Base-by-base conservation (phyloP, 2,329 filamentous ascomycete genomes). In the Moelleriella libera region DNA sequence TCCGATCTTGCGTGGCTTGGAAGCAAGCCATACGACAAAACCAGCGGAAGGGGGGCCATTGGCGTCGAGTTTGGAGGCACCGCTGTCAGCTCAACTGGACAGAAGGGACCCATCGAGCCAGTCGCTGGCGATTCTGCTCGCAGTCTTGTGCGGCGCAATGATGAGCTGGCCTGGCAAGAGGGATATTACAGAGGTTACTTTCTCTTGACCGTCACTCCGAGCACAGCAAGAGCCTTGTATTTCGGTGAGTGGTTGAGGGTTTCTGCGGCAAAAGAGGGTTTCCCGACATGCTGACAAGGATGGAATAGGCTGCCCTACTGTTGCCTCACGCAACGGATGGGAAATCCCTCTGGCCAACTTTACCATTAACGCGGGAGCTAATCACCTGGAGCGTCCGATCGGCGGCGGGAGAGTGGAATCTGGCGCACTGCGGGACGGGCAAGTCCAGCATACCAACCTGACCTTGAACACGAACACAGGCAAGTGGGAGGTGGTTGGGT, bases 121-220 rank as follows among this genome's bases (percentile, higher is more conserved):
- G 63, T 63, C 0, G 59, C 61, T 1, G 76, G 76, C 2, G 71
- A 79, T 51, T 65, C 67, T 45, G 60, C 63, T 48, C 68, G 54
- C 60, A 58, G 53, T 63, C 74, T 34, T 66, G 70, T 52, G 58
- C 58, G 42, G 63, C 69, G 54, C 28, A 87, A 85, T 60, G 63
- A 68, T 1, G 80, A 83, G 60, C 66, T 88, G 44, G 79, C 84
- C 56, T 88, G 82, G 83, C 77, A 82, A 54, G 83, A 87, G 49
- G 61, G 80, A 6, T 87, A 83, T 60, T 88, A 86, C 61, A 72
- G 83, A 14, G 84, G 83, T 1, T 88, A 88, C 64, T 86, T 79
- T 54, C 74, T 83, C 57, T 65, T 87, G 41, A 70, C 74, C 44
- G 66, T 85, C 47, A 68, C 65, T 21, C 68, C 75, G 28, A 68